Conservation (phyloP, 2,329 filamentous ascomycete species). For the Orbilia blumenaviensis region DNA sequence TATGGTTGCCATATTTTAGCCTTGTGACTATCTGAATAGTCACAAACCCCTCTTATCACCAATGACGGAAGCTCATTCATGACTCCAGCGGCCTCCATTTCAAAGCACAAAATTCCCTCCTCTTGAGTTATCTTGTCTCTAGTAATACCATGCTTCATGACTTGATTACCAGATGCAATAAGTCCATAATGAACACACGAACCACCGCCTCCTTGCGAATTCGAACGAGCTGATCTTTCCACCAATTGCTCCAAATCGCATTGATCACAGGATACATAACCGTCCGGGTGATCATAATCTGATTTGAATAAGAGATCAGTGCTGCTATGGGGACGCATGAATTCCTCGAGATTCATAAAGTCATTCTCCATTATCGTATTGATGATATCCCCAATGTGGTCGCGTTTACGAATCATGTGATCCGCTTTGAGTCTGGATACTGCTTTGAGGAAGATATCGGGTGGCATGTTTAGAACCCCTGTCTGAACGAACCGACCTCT, state of each 20-base stretch:
- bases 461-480: constrained; percentile 6
- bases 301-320: not conserved
- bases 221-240: not conserved
- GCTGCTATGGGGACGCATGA: not conserved
- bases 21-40: constrained; percentile 63
- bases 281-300: not conserved
- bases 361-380: not conserved
- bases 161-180: constrained; percentile 9
- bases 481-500: not conserved
- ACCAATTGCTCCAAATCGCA: not conserved
- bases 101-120: constrained; percentile 55
- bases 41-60: constrained; percentile 62
- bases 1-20: constrained; percentile 56
- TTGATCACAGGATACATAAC: not conserved
- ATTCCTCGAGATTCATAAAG: not conserved
- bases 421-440: constrained; percentile 2
- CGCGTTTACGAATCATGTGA: not conserved
- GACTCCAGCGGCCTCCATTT: constrained; percentile 58
- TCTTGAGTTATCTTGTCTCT: constrained; percentile 30
- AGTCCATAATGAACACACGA: constrained; percentile 36
- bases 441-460: constrained; percentile 17
- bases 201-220: too few species aligned
- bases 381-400: not conserved
- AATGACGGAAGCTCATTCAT: constrained; percentile 59
- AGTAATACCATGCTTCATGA: constrained; percentile 46